These are phyloP conservation scores for Panellus pusillus DNA, from an alignment of 768 basidiomycete species.

Conservation along the genomic window DNA sequence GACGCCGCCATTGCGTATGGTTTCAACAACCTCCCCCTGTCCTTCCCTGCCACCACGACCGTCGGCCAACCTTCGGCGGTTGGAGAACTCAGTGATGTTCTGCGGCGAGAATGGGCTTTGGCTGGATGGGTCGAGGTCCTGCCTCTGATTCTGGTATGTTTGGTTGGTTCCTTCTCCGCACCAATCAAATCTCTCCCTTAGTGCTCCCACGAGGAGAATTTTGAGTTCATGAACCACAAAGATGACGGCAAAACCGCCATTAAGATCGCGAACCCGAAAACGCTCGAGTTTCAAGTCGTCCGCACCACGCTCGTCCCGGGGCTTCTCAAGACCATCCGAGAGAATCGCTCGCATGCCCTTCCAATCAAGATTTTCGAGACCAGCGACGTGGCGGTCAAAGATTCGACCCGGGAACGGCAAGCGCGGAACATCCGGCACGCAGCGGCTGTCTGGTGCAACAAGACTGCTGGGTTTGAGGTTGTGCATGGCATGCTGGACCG, in stretches of 20 bases:
- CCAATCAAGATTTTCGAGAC: slow-evolving; percentile 94
- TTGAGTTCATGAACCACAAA: slow-evolving; percentile 83
- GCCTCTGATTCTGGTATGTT: slow-evolving; percentile 85
- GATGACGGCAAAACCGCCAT: slow-evolving; percentile 84
- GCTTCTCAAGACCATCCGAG: slow-evolving; percentile 93
- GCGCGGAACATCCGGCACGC: slow-evolving; percentile 87
- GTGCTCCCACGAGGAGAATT: slow-evolving; percentile 99
- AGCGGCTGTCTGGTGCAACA: slow-evolving; percentile 94
- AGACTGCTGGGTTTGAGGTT: slow-evolving; percentile 95
- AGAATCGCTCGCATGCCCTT: slow-evolving; percentile 91
- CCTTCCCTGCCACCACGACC: slow-evolving; percentile 91
- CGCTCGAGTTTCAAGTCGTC: slow-evolving; percentile 96
- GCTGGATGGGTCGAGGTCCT: slow-evolving; percentile 97
- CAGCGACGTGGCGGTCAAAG: slow-evolving; percentile 92
- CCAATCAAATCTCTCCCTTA: slow-evolving; percentile 30
- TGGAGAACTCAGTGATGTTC: slow-evolving; percentile 85
- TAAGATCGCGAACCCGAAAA: slow-evolving; percentile 95
- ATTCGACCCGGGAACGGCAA: slow-evolving; percentile 72
- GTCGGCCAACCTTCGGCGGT: slow-evolving; percentile 90
- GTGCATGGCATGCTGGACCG: slow-evolving; percentile 94
- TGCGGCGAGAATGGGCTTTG: slow-evolving; percentile 88
- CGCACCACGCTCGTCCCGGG: slow-evolving; percentile 95
- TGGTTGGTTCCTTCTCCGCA: background rate
- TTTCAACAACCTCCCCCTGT: slow-evolving; percentile 92
- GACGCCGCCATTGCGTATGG: slow-evolving; percentile 98